Conservation (phyloP, 768 basidiomycete species). For the Tricholomella constricta region DNA sequence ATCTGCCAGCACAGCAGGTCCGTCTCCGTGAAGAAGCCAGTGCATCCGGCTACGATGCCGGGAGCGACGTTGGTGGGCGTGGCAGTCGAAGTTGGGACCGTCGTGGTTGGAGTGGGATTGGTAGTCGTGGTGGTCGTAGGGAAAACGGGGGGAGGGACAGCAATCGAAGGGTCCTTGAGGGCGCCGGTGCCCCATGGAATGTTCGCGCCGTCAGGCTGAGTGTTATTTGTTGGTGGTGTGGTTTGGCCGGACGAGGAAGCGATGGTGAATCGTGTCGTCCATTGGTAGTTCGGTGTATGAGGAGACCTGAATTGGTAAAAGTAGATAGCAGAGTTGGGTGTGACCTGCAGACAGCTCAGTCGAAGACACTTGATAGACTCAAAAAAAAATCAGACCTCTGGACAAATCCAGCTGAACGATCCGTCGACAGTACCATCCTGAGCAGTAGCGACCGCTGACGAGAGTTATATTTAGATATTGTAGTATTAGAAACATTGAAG, state of each 20-base stretch:
- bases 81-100: background rate
- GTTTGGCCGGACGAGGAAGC: conserved; percentile 48
- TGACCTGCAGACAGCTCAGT: conserved; percentile 44
- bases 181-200: conserved; percentile 72
- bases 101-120: background rate
- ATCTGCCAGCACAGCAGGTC: conserved; percentile 7
- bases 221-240: conserved; percentile 49
- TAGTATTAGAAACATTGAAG: background rate
- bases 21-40: conserved; percentile 9
- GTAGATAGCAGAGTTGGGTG: conserved; percentile 65
- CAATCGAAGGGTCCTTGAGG: conserved; percentile 48
- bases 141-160: conserved; percentile 34
- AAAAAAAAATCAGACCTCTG: conserved; percentile 38
- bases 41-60: conserved; percentile 3
- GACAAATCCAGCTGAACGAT: conserved; percentile 60
- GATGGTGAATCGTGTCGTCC: conserved; percentile 82
- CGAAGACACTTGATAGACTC: background rate
- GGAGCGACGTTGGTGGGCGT: conserved; percentile 6
- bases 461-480: conserved; percentile 5
- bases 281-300: conserved; percentile 41
- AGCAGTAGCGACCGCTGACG: conserved; percentile 57
- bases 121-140: background rate
- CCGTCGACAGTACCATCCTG: conserved; percentile 60
- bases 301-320: conserved; percentile 76
- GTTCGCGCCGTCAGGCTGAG: conserved; percentile 50